Conservation (phyloP, 2,329 filamentous ascomycete genomes). For the Aureobasidium pullulans region DNA sequence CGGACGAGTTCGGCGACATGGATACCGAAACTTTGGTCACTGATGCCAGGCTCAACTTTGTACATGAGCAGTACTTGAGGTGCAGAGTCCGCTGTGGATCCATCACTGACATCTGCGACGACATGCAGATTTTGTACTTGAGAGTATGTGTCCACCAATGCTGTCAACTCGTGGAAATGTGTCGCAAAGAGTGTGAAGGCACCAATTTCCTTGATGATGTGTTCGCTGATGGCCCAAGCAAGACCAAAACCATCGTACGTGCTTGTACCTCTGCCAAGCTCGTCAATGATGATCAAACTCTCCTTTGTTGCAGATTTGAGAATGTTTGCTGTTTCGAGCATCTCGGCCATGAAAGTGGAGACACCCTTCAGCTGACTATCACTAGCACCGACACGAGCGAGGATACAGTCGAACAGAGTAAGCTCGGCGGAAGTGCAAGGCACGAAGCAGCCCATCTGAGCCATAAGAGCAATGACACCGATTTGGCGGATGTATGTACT, state of each 20-base stretch:
- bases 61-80: slow-evolving; percentile 86
- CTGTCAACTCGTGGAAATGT: slow-evolving; percentile 96
- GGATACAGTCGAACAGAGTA: slow-evolving; percentile 93
- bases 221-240: slow-evolving; percentile 98
- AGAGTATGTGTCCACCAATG: slow-evolving; percentile 75
- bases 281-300: slow-evolving; percentile 96
- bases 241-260: slow-evolving; percentile 98
- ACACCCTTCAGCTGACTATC: slow-evolving; percentile 97
- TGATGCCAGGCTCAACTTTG: slow-evolving; percentile 91
- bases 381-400: slow-evolving; percentile 89
- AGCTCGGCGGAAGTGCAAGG: slow-evolving; percentile 85
- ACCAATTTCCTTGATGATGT: slow-evolving; percentile 91
- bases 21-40: slow-evolving; percentile 96
- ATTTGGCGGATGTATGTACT: slow-evolving; percentile 97
- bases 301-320: slow-evolving; percentile 93
- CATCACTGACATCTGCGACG: slow-evolving; percentile 75
- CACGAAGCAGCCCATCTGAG: slow-evolving; percentile 93
- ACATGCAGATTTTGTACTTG: slow-evolving; percentile 93
- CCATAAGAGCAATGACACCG: slow-evolving; percentile 94
- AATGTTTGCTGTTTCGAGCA: slow-evolving; percentile 98
- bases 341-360: slow-evolving; percentile 98
- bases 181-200: slow-evolving; percentile 95
- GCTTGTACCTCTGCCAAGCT: slow-evolving; percentile 90
- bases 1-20: slow-evolving; percentile 95
- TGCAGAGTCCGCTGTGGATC: slow-evolving; percentile 36